Conservation (phyloP, 495 filamentous ascomycete species). For the Trichocladium antarcticum region DNA sequence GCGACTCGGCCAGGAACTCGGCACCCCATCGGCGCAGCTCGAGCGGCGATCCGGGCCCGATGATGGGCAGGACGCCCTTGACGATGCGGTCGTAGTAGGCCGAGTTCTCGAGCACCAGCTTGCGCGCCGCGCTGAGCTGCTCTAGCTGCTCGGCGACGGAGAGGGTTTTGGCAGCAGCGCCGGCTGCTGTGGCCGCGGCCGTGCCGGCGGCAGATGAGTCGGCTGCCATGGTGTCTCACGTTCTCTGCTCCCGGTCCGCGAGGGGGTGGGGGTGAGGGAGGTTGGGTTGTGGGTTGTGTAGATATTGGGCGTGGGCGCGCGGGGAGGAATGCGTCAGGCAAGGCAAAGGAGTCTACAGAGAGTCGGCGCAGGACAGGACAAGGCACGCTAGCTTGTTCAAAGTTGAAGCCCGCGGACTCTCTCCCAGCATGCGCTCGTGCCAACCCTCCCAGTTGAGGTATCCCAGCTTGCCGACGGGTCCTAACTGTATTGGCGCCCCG, state of each 20-base stretch:
- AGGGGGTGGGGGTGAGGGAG: neutral
- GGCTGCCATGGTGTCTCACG: slow-evolving; percentile 3
- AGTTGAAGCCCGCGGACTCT: neutral
- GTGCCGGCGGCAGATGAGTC: neutral
- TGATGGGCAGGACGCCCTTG: slow-evolving; percentile 77
- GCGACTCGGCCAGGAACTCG: slow-evolving; percentile 92
- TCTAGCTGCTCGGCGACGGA: slow-evolving; percentile 61
- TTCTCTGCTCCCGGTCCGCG: neutral
- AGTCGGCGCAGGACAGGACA: neutral
- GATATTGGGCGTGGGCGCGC: neutral
- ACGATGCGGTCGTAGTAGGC: slow-evolving; percentile 82
- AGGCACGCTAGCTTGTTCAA: slow-evolving; percentile 8
- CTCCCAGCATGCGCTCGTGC: neutral
- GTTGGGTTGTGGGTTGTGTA: neutral
- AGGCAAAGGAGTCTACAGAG: slow-evolving; percentile 9
- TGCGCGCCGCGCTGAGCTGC: slow-evolving; percentile 78
- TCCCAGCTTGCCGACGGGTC: neutral
- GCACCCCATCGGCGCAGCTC: slow-evolving; percentile 91
- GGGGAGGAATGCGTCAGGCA: neutral
- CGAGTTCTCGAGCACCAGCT: slow-evolving; percentile 72
- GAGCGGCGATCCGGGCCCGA: slow-evolving; percentile 58
- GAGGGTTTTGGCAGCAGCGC: slow-evolving; percentile 25
- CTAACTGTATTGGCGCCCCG: neutral
- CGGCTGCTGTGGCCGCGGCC: neutral
- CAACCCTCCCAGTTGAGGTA: neutral